phyloP scores from a whole-genome alignment of 2,329 filamentous ascomycete species.

The Microdochium bolleyi region DNA sequence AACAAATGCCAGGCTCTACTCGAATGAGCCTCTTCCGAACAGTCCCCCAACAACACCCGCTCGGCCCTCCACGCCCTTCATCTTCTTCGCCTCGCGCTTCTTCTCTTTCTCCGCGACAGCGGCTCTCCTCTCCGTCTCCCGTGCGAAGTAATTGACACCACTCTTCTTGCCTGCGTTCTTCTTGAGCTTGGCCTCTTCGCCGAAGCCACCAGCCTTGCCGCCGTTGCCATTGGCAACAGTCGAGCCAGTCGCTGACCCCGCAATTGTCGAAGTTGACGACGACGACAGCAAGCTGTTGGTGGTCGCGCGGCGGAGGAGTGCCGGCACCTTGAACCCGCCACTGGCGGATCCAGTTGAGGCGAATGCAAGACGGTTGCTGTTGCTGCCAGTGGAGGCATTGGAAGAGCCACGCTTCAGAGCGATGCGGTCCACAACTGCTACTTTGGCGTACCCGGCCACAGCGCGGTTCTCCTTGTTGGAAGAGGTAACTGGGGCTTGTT shows the following conservation, averaged over 20 bases:
- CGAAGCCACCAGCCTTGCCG: conserved; percentile 25
- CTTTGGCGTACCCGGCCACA: conserved; percentile 18
- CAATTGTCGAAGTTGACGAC: background rate
- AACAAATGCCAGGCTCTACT: conserved; percentile 19
- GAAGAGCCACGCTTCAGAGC: conserved; percentile 49
- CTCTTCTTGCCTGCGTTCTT: conserved; percentile 53
- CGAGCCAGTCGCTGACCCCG: background rate
- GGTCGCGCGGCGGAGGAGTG: conserved; percentile 65
- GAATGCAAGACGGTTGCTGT: conserved; percentile 47
- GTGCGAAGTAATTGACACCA: conserved; percentile 52
- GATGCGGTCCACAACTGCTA: conserved; percentile 64
- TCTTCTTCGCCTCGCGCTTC: conserved; percentile 49
- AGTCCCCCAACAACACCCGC: conserved; percentile 49
- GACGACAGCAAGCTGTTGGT: conserved; percentile 43
- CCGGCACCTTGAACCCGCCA: conserved; percentile 56
- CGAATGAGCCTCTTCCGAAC: conserved; percentile 48
- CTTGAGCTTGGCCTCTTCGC: conserved; percentile 47
- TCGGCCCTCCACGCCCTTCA: conserved; percentile 48
- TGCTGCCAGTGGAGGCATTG: conserved; percentile 15
- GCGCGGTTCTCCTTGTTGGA: conserved; percentile 42
- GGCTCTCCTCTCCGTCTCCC: conserved; percentile 49
- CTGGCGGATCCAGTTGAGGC: conserved; percentile 30
- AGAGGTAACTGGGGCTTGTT: conserved; percentile 12
- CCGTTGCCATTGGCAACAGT: background rate
- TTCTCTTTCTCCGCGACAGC: conserved; percentile 48